Percentiles rank a stretch among this genome's conserved stretches.
phyloP scores from a whole-genome alignment of 202 grass and related monocot genomes.

The Dendrocalamus latiflorus region DNA sequence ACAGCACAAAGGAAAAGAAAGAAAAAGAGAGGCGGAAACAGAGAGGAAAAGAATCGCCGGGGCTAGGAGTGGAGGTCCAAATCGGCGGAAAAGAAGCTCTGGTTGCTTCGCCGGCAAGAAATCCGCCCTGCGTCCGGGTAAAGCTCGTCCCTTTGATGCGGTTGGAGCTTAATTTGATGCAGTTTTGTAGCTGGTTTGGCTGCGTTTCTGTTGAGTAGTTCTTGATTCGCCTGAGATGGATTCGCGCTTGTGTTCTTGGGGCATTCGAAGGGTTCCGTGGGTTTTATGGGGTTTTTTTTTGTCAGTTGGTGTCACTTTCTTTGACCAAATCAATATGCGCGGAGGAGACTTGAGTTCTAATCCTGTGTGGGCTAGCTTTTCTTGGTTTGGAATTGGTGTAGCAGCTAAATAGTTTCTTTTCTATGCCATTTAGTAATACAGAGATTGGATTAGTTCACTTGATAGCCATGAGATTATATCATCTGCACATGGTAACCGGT shows the following conservation, averaged over 20 bases:
- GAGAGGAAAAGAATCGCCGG: background rate
- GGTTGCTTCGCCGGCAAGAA: constrained; percentile 16
- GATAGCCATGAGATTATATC: background rate
- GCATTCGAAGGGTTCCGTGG: background rate
- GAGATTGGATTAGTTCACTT: background rate
- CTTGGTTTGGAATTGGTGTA: background rate
- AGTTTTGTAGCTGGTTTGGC: background rate
- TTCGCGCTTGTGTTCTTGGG: background rate
- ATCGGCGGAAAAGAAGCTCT: background rate
- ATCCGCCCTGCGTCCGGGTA: background rate
- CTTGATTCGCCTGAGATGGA: background rate
- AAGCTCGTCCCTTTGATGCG: background rate
- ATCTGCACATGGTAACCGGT: background rate
- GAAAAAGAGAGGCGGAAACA: background rate
- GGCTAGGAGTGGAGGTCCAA: background rate
- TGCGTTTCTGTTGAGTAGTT: background rate
- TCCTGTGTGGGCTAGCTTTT: background rate
- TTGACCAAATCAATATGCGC: background rate
- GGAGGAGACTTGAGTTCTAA: background rate
- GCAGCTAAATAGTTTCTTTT: background rate
- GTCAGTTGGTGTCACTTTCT: background rate
- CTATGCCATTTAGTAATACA: background rate
- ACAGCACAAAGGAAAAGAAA: background rate
- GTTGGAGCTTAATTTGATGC: background rate
- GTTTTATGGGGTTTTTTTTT: no score